Evolutionary conservation across 208 protist species (phyloP).

Genomic region (Wallacemonas sp.): DNA sequence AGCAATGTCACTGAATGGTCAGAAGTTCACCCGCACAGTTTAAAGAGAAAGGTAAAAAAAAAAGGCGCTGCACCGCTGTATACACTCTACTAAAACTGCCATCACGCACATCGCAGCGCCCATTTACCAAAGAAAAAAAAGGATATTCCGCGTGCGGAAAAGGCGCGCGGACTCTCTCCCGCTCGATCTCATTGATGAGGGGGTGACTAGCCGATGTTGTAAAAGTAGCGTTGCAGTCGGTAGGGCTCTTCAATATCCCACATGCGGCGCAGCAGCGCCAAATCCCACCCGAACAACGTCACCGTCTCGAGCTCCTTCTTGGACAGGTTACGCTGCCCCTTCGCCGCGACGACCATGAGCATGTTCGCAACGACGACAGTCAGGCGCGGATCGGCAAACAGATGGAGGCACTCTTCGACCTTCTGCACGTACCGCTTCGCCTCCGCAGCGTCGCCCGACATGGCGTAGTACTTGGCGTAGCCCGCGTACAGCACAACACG

Average conservation of each 20-base stretch:
- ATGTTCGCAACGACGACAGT: background rate
- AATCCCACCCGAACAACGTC: background rate
- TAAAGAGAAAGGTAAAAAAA: too few relatives aligned
- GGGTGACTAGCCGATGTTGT: too few relatives aligned
- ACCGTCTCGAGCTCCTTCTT: background rate
- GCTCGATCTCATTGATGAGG: too few relatives aligned
- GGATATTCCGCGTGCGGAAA: too few relatives aligned
- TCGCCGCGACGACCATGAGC: background rate
- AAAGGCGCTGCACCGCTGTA: too few relatives aligned
- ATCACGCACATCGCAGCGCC: too few relatives aligned
- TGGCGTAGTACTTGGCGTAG: background rate
- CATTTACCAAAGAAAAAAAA: too few relatives aligned
- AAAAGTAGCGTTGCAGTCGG: constrained; percentile 2
- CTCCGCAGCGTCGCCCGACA: background rate
- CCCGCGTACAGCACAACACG: background rate
- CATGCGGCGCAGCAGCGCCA: background rate
- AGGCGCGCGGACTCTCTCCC: too few relatives aligned
- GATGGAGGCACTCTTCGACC: background rate
- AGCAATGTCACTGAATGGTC: too few relatives aligned
- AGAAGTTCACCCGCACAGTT: too few relatives aligned
- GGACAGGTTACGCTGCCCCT: background rate
- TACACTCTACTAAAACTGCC: too few relatives aligned
- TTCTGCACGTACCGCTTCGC: background rate
- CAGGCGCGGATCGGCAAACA: background rate
- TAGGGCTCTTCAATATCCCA: background rate